Conservation (phyloP, 2,329 filamentous ascomycete genomes). For the Aspergillus quadrilineatus region DNA sequence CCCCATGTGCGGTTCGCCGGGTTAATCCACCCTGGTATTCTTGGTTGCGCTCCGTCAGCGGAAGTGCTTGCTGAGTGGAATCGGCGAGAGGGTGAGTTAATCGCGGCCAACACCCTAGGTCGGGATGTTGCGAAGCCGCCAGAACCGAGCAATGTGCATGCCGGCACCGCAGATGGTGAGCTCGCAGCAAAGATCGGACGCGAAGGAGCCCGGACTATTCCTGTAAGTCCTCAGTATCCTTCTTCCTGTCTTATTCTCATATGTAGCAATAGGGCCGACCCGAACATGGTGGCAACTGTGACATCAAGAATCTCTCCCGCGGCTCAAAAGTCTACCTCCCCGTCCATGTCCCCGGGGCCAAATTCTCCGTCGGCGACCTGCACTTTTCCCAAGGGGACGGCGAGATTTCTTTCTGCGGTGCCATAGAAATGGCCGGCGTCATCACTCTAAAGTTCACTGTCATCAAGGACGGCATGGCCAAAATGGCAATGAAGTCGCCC, state of each 20-base stretch:
- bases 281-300: slow-evolving; percentile 86
- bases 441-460: slow-evolving; percentile 90
- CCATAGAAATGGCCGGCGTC: slow-evolving; percentile 90
- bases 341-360: slow-evolving; percentile 80
- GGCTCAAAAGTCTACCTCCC: slow-evolving; percentile 83
- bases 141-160: slow-evolving; percentile 68
- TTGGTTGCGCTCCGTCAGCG: slow-evolving; percentile 81
- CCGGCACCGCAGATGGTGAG: slow-evolving; percentile 60
- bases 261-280: slow-evolving; percentile 57
- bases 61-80: slow-evolving; percentile 83
- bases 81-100: slow-evolving; percentile 74
- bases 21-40: slow-evolving; percentile 85
- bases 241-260: neutral
- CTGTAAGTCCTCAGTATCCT: slow-evolving; percentile 43
- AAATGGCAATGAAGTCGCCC: slow-evolving; percentile 75
- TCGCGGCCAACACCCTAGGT: slow-evolving; percentile 63
- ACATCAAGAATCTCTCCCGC: slow-evolving; percentile 81
- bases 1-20: slow-evolving; percentile 84
- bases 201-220: slow-evolving; percentile 83
- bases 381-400: slow-evolving; percentile 88
- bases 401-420: slow-evolving; percentile 84
- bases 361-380: slow-evolving; percentile 85
- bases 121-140: slow-evolving; percentile 77
- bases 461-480: slow-evolving; percentile 74
- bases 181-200: slow-evolving; percentile 66